A percentile compares a stretch with the other conserved stretches of the same genome.
Evolutionary conservation across 495 filamentous ascomycete genomes (phyloP).

Genomic region (Chaetomium tenue): DNA sequence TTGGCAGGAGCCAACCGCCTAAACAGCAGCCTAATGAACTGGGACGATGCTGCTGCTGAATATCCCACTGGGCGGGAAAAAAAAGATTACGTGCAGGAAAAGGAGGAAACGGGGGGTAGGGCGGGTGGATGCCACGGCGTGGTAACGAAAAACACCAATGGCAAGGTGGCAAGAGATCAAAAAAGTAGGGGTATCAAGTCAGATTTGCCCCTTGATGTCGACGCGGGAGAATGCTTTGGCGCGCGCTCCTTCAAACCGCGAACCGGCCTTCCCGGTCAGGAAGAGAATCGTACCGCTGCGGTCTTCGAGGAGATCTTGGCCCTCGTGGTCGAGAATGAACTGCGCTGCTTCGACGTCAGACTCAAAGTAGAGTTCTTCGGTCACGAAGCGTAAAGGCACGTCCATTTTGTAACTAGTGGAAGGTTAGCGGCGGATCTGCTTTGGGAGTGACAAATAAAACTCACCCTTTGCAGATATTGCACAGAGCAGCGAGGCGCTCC

Average conservation of each 20-base stretch:
- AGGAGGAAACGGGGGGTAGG: neutral
- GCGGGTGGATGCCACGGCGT: neutral
- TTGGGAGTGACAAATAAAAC: constrained; percentile 40
- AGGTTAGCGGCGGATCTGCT: constrained; percentile 36
- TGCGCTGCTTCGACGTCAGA: constrained; percentile 84
- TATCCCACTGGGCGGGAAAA: neutral
- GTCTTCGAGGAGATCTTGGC: constrained; percentile 74
- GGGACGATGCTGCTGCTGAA: neutral
- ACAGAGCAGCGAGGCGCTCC: constrained; percentile 85
- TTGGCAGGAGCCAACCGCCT: neutral
- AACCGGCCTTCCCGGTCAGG: constrained; percentile 69
- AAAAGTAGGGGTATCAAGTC: constrained; percentile 35
- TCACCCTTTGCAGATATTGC: constrained; percentile 91
- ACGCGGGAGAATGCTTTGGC: constrained; percentile 73
- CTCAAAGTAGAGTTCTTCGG: constrained; percentile 93
- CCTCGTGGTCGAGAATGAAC: constrained; percentile 78
- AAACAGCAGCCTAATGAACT: neutral
- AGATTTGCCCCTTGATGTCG: constrained; percentile 97
- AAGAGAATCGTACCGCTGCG: constrained; percentile 69
- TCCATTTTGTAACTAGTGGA: constrained; percentile 77
- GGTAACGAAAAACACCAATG: constrained; percentile 6
- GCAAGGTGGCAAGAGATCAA: constrained; percentile 23
- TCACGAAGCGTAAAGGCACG: constrained; percentile 84
- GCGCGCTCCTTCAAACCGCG: constrained; percentile 70
- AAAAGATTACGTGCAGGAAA: constrained; percentile 3